These are phyloP conservation scores for Pythium sp. DNA, from an alignment of 352 stramenopile genomes.

Conservation along the genomic window DNA sequence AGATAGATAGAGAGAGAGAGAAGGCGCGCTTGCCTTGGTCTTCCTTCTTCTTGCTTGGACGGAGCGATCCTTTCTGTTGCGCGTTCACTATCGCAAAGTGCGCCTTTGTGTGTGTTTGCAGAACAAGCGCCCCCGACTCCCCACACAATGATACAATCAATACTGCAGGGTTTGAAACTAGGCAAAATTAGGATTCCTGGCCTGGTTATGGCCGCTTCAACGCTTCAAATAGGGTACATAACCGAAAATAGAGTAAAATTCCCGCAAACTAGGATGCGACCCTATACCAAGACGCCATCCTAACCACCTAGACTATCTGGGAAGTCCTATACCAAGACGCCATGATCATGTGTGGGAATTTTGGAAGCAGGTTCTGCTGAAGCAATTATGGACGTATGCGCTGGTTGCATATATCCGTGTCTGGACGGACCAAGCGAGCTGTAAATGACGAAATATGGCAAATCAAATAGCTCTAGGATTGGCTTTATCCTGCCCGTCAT, in stretches of 20 bases:
- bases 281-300: background rate
- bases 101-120: background rate
- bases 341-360: background rate
- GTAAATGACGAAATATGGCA: too few relatives aligned
- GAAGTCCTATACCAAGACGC: too few relatives aligned
- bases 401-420: too few relatives aligned
- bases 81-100: slow-evolving; percentile 8
- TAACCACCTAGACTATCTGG: too few relatives aligned
- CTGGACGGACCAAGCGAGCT: too few relatives aligned
- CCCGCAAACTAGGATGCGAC: background rate
- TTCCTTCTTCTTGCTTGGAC: slow-evolving; percentile 4
- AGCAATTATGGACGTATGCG: too few relatives aligned
- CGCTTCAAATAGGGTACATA: background rate
- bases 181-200: background rate
- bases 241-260: background rate
- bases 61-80: slow-evolving; percentile 8
- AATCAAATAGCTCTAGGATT: too few relatives aligned
- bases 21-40: background rate
- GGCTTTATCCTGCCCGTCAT: too few relatives aligned
- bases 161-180: background rate
- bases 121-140: background rate
- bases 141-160: background rate
- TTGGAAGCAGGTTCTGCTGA: too few relatives aligned
- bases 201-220: background rate
- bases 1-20: background rate